Conservation (phyloP, 805 yeast species). For the Barnettozyma populi region DNA sequence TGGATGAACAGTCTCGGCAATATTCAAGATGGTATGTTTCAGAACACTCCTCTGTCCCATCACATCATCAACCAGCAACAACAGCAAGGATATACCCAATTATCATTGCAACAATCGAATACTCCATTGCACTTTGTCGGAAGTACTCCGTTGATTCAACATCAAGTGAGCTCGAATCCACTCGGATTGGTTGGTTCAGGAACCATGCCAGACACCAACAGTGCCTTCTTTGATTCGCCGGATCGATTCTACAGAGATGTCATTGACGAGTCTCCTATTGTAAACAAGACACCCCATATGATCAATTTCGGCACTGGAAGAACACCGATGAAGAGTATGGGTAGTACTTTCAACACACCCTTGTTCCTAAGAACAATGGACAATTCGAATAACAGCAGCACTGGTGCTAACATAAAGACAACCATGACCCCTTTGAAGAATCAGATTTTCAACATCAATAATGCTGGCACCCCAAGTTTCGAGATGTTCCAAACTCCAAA, state of each 20-base stretch:
- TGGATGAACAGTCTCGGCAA: constrained; percentile 24
- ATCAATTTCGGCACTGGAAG: constrained; percentile 13
- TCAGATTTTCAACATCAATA: constrained; percentile 16
- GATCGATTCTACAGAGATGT: constrained; percentile 25
- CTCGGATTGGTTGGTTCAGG: background rate
- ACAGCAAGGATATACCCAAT: constrained; percentile 9
- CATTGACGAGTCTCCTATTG: constrained; percentile 24
- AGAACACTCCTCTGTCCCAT: constrained; percentile 22
- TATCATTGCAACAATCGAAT: constrained; percentile 2
- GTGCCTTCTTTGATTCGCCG: constrained; percentile 22
- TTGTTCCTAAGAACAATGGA: constrained; percentile 22
- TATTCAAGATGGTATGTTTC: constrained; percentile 24
- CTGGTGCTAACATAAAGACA: constrained; percentile 3
- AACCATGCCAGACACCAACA: constrained; percentile 9
- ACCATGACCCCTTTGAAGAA: constrained; percentile 23
- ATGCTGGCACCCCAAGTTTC: constrained; percentile 2
- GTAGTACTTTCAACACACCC: constrained; percentile 24
- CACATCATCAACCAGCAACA: constrained; percentile 12
- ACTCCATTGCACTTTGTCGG: constrained; percentile 5
- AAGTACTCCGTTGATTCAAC: constrained; percentile 5
- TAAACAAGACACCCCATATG: constrained; percentile 20
- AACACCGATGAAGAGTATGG: constrained; percentile 22
- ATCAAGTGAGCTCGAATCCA: background rate
- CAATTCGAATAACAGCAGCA: background rate
- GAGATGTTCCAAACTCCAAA: constrained; percentile 21